These are phyloP conservation scores for Zygotorulaspora sp. DNA, from an alignment of 805 yeast species.

Conservation along the genomic window DNA sequence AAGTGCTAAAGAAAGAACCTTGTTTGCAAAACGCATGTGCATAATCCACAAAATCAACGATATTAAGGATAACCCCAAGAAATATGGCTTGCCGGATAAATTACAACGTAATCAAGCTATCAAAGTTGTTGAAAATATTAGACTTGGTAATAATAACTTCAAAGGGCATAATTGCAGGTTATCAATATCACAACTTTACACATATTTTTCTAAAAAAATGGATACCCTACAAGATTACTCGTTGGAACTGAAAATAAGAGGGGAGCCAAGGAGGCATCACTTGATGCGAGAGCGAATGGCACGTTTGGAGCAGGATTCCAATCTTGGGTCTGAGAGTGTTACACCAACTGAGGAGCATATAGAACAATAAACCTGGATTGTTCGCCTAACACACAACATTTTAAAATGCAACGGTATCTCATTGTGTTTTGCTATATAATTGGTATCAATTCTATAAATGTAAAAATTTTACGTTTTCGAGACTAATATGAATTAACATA, in stretches of 20 bases:
- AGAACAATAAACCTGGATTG: too few species aligned
- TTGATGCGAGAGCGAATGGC: constrained; percentile 15
- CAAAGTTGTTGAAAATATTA: constrained; percentile 28
- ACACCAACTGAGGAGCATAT: background rate
- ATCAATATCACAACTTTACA: constrained; percentile 26
- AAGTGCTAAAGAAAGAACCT: constrained; percentile 25
- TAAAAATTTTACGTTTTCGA: too few species aligned
- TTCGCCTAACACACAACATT: too few species aligned
- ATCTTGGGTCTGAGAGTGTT: background rate
- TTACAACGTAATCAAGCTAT: constrained; percentile 22
- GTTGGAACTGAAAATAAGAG: constrained; percentile 17
- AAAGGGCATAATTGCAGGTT: constrained; percentile 20
- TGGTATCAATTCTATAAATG: too few species aligned
- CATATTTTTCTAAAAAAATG: constrained; percentile 27
- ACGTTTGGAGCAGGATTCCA: constrained; percentile 5
- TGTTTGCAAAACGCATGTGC: constrained; percentile 29
- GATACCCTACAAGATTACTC: constrained; percentile 25
- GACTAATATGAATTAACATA: background rate
- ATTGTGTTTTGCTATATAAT: background rate
- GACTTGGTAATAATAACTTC: constrained; percentile 29
- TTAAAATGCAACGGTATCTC: too few species aligned
- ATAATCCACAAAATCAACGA: constrained; percentile 27
- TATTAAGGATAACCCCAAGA: constrained; percentile 19
- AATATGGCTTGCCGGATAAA: constrained; percentile 19
- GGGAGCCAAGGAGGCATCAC: constrained; percentile 18